Evolutionary conservation across 2,329 filamentous ascomycete species (phyloP), one percentile per base, ranked within the genome.

Genomic region (Shiraia sp.): DNA sequence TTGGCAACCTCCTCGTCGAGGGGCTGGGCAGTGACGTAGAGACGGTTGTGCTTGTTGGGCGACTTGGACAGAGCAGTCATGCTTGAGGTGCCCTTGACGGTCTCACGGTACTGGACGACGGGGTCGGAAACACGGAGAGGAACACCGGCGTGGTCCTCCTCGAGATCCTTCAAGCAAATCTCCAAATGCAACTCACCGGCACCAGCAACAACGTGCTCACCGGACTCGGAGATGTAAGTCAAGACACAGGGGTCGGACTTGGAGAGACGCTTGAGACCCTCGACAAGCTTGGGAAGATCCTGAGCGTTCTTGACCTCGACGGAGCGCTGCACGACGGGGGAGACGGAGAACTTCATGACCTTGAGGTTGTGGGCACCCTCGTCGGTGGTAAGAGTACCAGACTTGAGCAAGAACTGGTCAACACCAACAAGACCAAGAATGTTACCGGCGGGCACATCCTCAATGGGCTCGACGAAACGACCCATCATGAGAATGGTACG

Each of bases 301-400:
- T 95, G 90, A 70, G 93, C 93, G 80, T 99, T 99, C 90, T 97
- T 97, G 82, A 96, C 92, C 79, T 96, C 90, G 70, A 99, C 93
- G 76, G 93, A 96, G 65, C 92, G 92, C 79, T 88, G 92, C 61
- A 99, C 93, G 79, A 99, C 93, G 68, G 93, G 93, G 49, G 93
- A 97, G 74, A 99, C 93, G 71, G 93, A 99, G 88, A 99, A 99
- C 83, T 96, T 97, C 93, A 99, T 99, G 79, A 99, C 93, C 87
- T 97, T 97, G 70, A 99, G 80, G 87, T 99, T 99, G 87, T 99
- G 93, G 73, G 93, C 92, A 59, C 90, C 95, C 63, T 99, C 93
- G 72, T 82, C 86, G 73, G 92, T 97, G 78, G 91, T 96, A 68
- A 99, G 88, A 70, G 93, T 99, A 87, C 93, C 93, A 74, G 93